These are phyloP conservation scores for Suillus fuscotomentosus DNA, from an alignment of 768 basidiomycete genomes.

Conservation along the genomic window DNA sequence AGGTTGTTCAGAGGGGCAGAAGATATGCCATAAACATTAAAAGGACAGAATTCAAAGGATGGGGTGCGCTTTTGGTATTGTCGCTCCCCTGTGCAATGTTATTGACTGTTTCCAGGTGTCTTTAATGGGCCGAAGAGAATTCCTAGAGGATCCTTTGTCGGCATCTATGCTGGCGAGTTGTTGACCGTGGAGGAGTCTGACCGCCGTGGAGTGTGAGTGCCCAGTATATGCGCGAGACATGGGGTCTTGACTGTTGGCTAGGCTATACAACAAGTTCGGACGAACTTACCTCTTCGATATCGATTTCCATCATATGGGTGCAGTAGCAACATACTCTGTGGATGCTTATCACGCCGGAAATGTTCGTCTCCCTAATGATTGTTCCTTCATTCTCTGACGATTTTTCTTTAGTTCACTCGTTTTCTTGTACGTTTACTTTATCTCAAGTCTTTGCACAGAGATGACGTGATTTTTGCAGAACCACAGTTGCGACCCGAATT, in stretches of 20 bases:
- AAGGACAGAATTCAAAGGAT: slow-evolving; percentile 78
- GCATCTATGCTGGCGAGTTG: slow-evolving; percentile 84
- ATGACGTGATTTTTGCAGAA: slow-evolving; percentile 49
- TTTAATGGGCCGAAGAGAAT: slow-evolving; percentile 68
- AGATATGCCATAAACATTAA: slow-evolving; percentile 59
- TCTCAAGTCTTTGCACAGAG: not conserved
- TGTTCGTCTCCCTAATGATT: slow-evolving; percentile 42
- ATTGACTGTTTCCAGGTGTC: slow-evolving; percentile 49
- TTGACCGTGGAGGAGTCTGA: slow-evolving; percentile 69
- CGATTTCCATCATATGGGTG: slow-evolving; percentile 69
- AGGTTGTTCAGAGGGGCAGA: slow-evolving; percentile 87
- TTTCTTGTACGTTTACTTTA: slow-evolving; percentile 59
- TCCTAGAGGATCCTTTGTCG: slow-evolving; percentile 67
- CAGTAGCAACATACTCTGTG: slow-evolving; percentile 50
- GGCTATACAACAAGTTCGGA: slow-evolving; percentile 72
- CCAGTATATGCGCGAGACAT: not conserved
- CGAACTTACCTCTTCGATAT: slow-evolving; percentile 81
- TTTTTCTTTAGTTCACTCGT: slow-evolving; percentile 71
- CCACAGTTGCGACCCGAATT: slow-evolving; percentile 90
- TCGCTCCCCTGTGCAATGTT: not conserved
- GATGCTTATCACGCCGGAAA: slow-evolving; percentile 91
- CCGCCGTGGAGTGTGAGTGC: slow-evolving; percentile 61
- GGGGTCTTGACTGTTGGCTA: slow-evolving; percentile 25
- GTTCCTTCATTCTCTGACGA: not conserved
- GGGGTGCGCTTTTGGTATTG: slow-evolving; percentile 53